Conservation (phyloP, 108 stramenopile genomes). For the Fragilaria crotonensis region DNA sequence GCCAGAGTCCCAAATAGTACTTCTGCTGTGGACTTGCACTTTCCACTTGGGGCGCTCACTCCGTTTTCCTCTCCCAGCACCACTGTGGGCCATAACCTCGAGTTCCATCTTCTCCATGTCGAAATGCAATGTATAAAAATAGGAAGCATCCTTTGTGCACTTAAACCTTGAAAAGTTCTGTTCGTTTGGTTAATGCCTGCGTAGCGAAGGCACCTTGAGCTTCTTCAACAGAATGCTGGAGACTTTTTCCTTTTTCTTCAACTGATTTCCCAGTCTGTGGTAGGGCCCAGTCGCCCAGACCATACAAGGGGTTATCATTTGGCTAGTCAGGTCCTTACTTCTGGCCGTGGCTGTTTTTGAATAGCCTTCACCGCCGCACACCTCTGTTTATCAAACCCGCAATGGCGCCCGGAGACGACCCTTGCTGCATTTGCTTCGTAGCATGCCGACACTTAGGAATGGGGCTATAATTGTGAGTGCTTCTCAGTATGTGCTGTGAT, state of each 20-base stretch:
- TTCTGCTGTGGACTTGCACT: conserved; percentile 13
- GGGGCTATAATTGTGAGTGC: too few species aligned
- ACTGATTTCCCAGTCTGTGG: too few species aligned
- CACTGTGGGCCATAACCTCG: conserved; percentile 21
- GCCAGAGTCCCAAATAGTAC: conserved; percentile 10
- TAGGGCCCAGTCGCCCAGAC: background rate
- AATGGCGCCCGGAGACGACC: background rate
- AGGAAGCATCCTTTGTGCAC: background rate
- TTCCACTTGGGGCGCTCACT: conserved; percentile 43
- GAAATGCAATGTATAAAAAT: conserved; percentile 50
- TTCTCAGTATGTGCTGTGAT: too few species aligned
- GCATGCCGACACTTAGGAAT: background rate
- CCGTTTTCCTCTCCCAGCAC: conserved; percentile 31
- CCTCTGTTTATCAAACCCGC: conserved; percentile 4
- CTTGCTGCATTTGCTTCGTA: background rate
- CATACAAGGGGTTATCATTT: background rate
- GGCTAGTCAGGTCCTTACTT: background rate
- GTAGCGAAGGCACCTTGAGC: background rate
- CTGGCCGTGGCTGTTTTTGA: background rate
- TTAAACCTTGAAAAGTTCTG: conserved; percentile 31
- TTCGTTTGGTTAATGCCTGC: conserved; percentile 5
- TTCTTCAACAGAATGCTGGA: background rate
- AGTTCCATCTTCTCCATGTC: conserved; percentile 15
- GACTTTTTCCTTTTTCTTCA: background rate
- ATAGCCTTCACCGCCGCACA: background rate